A percentile compares a stretch with the other conserved stretches of the same genome.
These are phyloP conservation scores for Tuctoria greenei DNA, from an alignment of 176 grass and related monocot species.

Conservation along the genomic window DNA sequence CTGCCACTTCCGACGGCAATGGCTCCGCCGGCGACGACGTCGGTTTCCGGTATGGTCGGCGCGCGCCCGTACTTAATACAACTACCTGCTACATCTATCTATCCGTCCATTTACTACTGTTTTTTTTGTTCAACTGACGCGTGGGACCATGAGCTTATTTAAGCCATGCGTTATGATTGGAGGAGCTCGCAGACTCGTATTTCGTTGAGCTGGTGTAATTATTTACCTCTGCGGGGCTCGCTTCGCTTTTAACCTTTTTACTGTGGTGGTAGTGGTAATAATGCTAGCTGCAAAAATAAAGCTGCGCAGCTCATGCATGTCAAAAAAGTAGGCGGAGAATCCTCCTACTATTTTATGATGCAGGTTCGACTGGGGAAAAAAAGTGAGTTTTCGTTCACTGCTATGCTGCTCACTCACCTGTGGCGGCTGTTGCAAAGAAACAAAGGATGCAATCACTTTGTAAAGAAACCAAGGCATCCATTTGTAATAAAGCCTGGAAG, in stretches of 20 bases:
- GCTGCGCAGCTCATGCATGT: conserved; percentile 43
- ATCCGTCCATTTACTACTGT: conserved; percentile 34
- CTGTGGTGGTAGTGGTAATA: conserved; percentile 33
- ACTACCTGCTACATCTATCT: conserved; percentile 29
- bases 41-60: conserved; percentile 84
- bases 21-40: too few species aligned
- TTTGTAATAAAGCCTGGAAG: conserved; percentile 37
- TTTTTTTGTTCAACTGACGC: not conserved
- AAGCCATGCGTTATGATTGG: conserved; percentile 44
- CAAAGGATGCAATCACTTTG: conserved; percentile 39
- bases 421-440: conserved; percentile 25
- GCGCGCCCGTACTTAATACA: conserved; percentile 4
- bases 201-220: conserved; percentile 33
- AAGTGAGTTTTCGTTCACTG: not conserved
- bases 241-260: conserved; percentile 50
- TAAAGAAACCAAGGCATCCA: conserved; percentile 19
- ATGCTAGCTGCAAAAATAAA: not conserved
- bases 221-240: conserved; percentile 38
- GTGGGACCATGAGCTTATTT: conserved; percentile 25
- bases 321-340: conserved; percentile 26
- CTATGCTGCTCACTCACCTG: not conserved
- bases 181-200: not conserved
- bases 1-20: conserved; percentile 43
- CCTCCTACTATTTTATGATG: too few species aligned
- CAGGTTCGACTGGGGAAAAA: not conserved